Evolutionary conservation across 2,329 filamentous ascomycete species (phyloP).

Genomic region (Fusarium oligoseptatum): DNA sequence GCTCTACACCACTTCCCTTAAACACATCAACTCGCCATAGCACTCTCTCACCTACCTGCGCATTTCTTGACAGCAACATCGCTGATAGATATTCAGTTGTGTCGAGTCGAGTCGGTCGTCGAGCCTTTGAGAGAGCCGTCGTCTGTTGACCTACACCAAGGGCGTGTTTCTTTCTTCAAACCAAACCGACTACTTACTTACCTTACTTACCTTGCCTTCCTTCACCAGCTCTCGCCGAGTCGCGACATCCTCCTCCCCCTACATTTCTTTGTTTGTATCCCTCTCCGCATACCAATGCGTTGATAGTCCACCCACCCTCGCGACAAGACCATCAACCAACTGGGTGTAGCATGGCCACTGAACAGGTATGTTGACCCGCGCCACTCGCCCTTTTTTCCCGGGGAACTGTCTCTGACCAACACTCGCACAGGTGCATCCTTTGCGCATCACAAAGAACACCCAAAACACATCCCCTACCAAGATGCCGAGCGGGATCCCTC

Average conservation of each 20-base stretch:
- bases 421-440: constrained; percentile 74
- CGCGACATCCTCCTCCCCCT: constrained; percentile 48
- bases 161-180: constrained; percentile 44
- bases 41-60: constrained; percentile 37
- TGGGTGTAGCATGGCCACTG: constrained; percentile 53
- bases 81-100: constrained; percentile 34
- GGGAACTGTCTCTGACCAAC: constrained; percentile 42
- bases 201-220: constrained; percentile 43
- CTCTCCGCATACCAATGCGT: constrained; percentile 52
- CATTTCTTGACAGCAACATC: constrained; percentile 45
- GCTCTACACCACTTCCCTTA: constrained; percentile 47
- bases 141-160: constrained; percentile 36
- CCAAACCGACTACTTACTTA: constrained; percentile 36
- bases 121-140: constrained; percentile 44
- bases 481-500: constrained; percentile 71
- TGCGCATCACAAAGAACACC: constrained; percentile 82
- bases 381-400: constrained; percentile 27
- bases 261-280: constrained; percentile 40
- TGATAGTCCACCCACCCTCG: constrained; percentile 44
- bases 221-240: constrained; percentile 25
- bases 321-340: constrained; percentile 37
- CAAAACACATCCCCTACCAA: constrained; percentile 73
- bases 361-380: constrained; percentile 52
- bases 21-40: constrained; percentile 49
- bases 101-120: constrained; percentile 35